A percentile compares a stretch with the other conserved stretches of the same genome.
Evolutionary conservation across 225 moss, liverwort and hornwort genomes (phyloP).

Genomic region (Sphagnum contortum): DNA sequence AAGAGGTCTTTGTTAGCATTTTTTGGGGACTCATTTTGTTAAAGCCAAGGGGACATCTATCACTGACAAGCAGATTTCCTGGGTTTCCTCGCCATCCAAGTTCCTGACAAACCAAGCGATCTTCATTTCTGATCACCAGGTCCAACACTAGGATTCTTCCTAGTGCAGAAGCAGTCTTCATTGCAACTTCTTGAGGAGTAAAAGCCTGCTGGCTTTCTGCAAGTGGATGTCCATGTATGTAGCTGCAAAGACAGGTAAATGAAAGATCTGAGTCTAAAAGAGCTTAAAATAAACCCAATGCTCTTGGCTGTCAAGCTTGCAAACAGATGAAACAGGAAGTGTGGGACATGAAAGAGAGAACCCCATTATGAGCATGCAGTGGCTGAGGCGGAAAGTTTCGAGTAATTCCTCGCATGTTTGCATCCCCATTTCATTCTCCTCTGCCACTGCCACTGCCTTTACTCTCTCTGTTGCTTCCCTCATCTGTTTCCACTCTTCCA

Average conservation of each 20-base stretch:
- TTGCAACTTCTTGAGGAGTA: conserved; percentile 41
- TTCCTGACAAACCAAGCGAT: conserved; percentile 66
- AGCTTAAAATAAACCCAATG: neutral
- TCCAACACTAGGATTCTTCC: conserved; percentile 74
- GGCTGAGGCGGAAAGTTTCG: conserved; percentile 73
- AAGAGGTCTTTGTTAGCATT: conserved; percentile 12
- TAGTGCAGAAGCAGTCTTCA: conserved; percentile 65
- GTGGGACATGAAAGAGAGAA: conserved; percentile 7
- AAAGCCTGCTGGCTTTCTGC: conserved; percentile 58
- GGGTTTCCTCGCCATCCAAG: conserved; percentile 84
- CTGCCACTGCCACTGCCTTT: conserved; percentile 35
- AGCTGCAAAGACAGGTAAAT: conserved; percentile 24
- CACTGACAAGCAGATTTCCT: conserved; percentile 75
- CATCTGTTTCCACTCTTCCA: conserved; percentile 62
- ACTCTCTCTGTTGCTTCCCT: conserved; percentile 43
- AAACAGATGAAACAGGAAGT: too few relatives aligned
- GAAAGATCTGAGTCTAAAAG: neutral
- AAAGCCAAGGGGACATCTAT: conserved; percentile 39
- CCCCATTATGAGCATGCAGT: conserved; percentile 94
- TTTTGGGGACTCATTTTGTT: conserved; percentile 33
- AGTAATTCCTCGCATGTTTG: conserved; percentile 77
- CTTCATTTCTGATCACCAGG: conserved; percentile 87
- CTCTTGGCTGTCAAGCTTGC: neutral
- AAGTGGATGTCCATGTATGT: conserved; percentile 61
- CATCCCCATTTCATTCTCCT: conserved; percentile 51